A percentile compares a stretch with the other conserved stretches of the same genome.
phyloP scores from a whole-genome alignment of 2,329 filamentous ascomycete genomes.

The Beauveria medogensis region DNA sequence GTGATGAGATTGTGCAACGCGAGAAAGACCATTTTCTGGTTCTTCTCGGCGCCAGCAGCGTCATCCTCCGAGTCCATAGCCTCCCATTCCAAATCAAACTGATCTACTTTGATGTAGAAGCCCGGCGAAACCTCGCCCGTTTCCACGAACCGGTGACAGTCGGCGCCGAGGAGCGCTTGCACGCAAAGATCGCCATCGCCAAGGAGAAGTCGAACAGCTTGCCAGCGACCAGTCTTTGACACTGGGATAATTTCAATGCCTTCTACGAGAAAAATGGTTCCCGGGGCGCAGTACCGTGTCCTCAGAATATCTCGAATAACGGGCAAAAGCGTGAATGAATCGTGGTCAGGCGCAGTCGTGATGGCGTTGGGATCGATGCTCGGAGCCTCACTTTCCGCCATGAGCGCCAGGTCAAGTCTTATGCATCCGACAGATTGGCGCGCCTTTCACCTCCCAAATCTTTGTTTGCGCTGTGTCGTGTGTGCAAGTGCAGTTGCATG shows the following conservation, averaged over 20 bases:
- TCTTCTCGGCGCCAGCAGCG: not conserved
- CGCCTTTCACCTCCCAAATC: too few relatives aligned
- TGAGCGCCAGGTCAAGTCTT: not conserved
- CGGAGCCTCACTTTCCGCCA: conserved; percentile 16
- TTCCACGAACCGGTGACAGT: conserved; percentile 41
- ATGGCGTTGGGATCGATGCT: conserved; percentile 21
- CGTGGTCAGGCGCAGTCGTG: conserved; percentile 16
- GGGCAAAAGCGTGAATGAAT: conserved; percentile 25
- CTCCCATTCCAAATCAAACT: conserved; percentile 28
- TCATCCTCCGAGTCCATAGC: conserved; percentile 10
- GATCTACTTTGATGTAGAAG: conserved; percentile 39
- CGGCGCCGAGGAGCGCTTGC: conserved; percentile 40
- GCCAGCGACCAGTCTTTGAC: conserved; percentile 29
- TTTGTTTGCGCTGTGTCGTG: not conserved
- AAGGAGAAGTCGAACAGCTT: conserved; percentile 39
- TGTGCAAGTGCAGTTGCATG: not conserved
- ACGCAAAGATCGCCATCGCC: conserved; percentile 47
- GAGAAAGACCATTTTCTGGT: conserved; percentile 33
- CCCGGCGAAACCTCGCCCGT: conserved; percentile 37
- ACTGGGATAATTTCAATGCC: conserved; percentile 31
- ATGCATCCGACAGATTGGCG: not conserved
- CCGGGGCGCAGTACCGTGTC: conserved; percentile 38
- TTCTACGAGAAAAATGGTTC: conserved; percentile 43
- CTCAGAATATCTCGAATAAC: conserved; percentile 41
- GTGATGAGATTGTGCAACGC: conserved; percentile 36